Base-by-base conservation (phyloP, 768 basidiomycete genomes). In the Rhizopogon sp. region DNA sequence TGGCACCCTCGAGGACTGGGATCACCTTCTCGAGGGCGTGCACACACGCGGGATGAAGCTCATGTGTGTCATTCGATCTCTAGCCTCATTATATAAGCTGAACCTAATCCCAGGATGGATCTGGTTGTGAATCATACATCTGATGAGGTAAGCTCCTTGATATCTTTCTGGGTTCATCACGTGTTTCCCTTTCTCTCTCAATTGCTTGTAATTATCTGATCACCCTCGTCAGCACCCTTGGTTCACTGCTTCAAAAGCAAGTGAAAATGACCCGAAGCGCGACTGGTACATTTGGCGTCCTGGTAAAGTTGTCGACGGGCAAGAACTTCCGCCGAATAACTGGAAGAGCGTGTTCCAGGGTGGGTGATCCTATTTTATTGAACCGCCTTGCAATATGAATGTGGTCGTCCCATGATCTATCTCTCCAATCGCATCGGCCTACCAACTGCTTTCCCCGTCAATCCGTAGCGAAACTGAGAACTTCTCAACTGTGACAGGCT, bases 221-320 rank as follows among this genome's bases (percentile, higher is more conserved):
- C 33, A 31, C 40, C 45, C 28, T 47, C 16, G 46, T 35, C 58
- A 88, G 84, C 88, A 89, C 60, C 76, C 73, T 10, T 90, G 89
- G 88, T 91, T 89, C 71, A 56, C 75, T 33, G 73, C 81, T 60
- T 84, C 85, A 25, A 79, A 59, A 65, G 76, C 69, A 64, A 81
- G 72, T 45, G 73, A 73, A 49, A 66, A 71, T 6, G 74, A 79
- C 62, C 77, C 82, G 0, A 88, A 85, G 66, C 78, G 87, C 13
- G 80, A 89, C 62, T 89, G 86, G 85, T 91, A 88, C 67, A 76
- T 85, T 56, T 90, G 88, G 88, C 77, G 81, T 14, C 80, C 83
- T 3, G 79, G 84, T 2, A 76, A 71, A 58, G 79, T 82, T 55
- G 70, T 70, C 13, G 67, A 76, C 3, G 86, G 87, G 1, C 71